Evolutionary conservation across 1,139 yeast genomes (phyloP).

Genomic region (Saccharomyces hybrid): DNA sequence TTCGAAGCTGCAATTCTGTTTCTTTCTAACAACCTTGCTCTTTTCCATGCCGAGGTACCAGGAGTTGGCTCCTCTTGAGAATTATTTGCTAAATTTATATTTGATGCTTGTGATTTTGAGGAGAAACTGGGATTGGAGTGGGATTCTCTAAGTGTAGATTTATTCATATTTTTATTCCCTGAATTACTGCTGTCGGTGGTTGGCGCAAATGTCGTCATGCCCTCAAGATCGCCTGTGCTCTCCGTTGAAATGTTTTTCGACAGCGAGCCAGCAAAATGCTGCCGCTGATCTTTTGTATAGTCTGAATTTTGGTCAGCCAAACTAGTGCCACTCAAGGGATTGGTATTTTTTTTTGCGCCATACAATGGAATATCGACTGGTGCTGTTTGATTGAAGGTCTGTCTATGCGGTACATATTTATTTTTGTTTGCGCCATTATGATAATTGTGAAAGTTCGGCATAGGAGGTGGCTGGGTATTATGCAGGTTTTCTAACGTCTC

Average conservation of each 20-base stretch:
- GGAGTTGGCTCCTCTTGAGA: slow-evolving; percentile 53
- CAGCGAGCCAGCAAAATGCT: not conserved
- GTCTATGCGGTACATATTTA: not conserved
- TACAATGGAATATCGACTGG: not conserved
- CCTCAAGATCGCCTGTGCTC: not conserved
- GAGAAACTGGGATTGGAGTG: not conserved
- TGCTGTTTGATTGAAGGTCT: slow-evolving; percentile 1
- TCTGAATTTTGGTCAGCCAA: not conserved
- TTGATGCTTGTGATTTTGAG: not conserved
- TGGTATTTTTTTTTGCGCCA: not conserved
- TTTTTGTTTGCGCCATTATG: slow-evolving; percentile 3
- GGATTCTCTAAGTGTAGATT: not conserved
- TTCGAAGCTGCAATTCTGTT: slow-evolving; percentile 70
- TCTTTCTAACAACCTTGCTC: slow-evolving; percentile 59
- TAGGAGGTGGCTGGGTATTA: slow-evolving; percentile 34
- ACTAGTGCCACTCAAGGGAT: not conserved
- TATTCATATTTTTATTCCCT: not conserved
- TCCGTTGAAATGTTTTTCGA: not conserved
- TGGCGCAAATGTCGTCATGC: not conserved
- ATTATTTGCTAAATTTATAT: not conserved
- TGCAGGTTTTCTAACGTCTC: slow-evolving; percentile 29
- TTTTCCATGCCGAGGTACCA: slow-evolving; percentile 75
- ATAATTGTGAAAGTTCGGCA: slow-evolving; percentile 17
- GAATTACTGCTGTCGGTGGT: not conserved
- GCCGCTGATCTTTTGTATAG: not conserved